These are phyloP conservation scores for Colletotrichum australisinense DNA, from an alignment of 2,329 filamentous ascomycete genomes.

Conservation along the genomic window DNA sequence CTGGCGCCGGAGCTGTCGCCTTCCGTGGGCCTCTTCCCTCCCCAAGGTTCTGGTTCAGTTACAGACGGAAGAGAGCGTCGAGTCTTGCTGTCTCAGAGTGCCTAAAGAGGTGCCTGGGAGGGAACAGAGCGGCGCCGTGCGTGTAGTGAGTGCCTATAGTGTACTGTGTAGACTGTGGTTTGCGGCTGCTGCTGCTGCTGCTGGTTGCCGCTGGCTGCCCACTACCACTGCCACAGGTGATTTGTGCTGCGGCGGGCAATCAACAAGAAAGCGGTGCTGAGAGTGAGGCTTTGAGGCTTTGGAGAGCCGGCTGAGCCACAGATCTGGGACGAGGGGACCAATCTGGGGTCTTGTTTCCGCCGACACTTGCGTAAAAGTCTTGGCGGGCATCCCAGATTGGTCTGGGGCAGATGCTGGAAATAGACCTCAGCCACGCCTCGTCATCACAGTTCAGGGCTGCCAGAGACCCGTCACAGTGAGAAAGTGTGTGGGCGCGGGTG, in stretches of 20 bases:
- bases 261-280: conserved; percentile 14
- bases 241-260: not conserved
- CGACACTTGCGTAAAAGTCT: not conserved
- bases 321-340: conserved; percentile 15
- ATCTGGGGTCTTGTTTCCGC: not conserved
- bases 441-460: conserved; percentile 46
- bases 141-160: not conserved
- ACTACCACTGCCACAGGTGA: not conserved
- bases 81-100: conserved; percentile 14
- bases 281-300: conserved; percentile 20
- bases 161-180: not conserved
- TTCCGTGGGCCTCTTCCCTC: conserved; percentile 32
- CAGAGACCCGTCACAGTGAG: not conserved
- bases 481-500: conserved; percentile 10
- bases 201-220: not conserved
- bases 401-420: conserved; percentile 20
- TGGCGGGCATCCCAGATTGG: not conserved
- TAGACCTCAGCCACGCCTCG: conserved; percentile 47
- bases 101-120: not conserved
- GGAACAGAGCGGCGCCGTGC: conserved; percentile 26
- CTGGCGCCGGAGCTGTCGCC: conserved; percentile 27
- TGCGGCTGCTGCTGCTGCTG: not conserved
- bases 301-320: conserved; percentile 29
- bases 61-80: conserved; percentile 15
- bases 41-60: conserved; percentile 32